Percentiles rank a stretch among this genome's conserved stretches.
phyloP scores from a whole-genome alignment of 1,284 basidiomycete species.

The Ganoderma meredithae region DNA sequence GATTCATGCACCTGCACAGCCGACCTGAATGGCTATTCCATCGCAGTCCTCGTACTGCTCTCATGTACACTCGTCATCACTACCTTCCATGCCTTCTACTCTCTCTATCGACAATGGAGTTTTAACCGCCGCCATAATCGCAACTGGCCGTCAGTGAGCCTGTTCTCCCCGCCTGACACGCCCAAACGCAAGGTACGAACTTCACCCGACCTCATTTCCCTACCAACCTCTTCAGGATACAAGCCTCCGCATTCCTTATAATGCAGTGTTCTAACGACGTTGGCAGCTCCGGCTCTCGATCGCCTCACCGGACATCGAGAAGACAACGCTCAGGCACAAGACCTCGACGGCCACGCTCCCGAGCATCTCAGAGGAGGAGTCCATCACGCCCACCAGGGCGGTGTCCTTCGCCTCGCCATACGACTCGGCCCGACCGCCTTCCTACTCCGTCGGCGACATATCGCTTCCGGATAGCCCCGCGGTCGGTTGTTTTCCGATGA shows the following conservation, averaged over 20 bases:
- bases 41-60: neutral
- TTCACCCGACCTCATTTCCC: neutral
- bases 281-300: slow-evolving; percentile 1
- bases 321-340: neutral
- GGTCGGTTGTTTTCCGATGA: neutral
- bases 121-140: neutral
- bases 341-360: neutral
- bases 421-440: neutral
- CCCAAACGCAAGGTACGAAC: neutral
- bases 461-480: slow-evolving; percentile 1
- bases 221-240: neutral
- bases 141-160: neutral
- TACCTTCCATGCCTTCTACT: neutral
- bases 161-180: neutral
- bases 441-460: neutral
- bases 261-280: neutral
- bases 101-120: neutral
- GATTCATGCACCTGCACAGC: neutral
- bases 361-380: slow-evolving; percentile 3
- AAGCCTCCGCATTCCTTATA: neutral
- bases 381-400: neutral
- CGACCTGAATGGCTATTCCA: neutral
- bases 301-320: neutral
- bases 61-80: slow-evolving; percentile 2
- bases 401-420: neutral